A percentile compares a stretch with the other conserved stretches of the same genome.
phyloP scores from a whole-genome alignment of 805 yeast genomes.

The Kluyveromyces lactis region DNA sequence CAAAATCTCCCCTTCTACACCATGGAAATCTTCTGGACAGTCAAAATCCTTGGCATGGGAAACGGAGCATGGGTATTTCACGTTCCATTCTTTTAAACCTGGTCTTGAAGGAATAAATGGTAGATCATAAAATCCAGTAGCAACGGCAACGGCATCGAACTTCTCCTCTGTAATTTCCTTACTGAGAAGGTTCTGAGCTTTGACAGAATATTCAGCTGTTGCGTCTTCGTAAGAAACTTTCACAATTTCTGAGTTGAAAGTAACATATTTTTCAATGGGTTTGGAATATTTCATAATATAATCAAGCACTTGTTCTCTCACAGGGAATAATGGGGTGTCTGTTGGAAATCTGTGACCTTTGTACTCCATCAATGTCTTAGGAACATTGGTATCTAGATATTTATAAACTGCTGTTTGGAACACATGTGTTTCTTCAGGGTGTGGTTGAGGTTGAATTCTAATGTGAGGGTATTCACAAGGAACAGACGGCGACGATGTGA shows the following conservation, averaged over 20 bases:
- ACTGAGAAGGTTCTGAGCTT: slow-evolving; percentile 26
- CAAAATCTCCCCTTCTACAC: slow-evolving; percentile 36
- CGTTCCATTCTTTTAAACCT: slow-evolving; percentile 45
- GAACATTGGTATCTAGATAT: slow-evolving; percentile 57
- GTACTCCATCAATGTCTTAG: slow-evolving; percentile 55
- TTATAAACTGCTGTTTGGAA: slow-evolving; percentile 53
- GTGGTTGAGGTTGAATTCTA: slow-evolving; percentile 5
- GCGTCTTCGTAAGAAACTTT: slow-evolving; percentile 25
- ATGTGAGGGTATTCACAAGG: slow-evolving; percentile 26
- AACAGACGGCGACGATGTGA: slow-evolving; percentile 14
- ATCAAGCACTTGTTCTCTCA: slow-evolving; percentile 45
- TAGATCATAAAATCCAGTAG: slow-evolving; percentile 55
- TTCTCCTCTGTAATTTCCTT: slow-evolving; percentile 21
- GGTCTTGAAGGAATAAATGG: slow-evolving; percentile 51
- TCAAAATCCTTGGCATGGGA: slow-evolving; percentile 53
- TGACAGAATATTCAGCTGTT: slow-evolving; percentile 37
- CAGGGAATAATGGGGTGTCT: slow-evolving; percentile 46
- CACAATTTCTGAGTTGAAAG: slow-evolving; percentile 41
- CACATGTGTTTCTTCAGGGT: slow-evolving; percentile 21
- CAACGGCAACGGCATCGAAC: slow-evolving; percentile 52
- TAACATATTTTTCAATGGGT: slow-evolving; percentile 34
- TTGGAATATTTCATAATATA: slow-evolving; percentile 49
- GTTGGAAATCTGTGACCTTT: slow-evolving; percentile 39
- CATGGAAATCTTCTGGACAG: slow-evolving; percentile 34
- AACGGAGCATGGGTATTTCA: slow-evolving; percentile 37